Conservation (phyloP, 805 yeast genomes). For the Yarrowia yakushimensis region DNA sequence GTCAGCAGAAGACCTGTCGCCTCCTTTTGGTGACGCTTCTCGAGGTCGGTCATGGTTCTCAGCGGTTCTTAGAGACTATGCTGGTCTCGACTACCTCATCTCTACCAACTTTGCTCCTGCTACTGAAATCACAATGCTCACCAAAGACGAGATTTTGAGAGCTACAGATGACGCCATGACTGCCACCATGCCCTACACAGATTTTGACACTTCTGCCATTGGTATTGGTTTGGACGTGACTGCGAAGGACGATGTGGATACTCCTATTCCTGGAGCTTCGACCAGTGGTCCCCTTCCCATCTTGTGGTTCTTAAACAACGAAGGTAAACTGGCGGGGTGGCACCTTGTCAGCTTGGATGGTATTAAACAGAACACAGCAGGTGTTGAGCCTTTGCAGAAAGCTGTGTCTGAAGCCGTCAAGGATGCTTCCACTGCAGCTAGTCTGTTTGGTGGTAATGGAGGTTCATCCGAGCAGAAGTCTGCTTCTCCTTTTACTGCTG, state of each 20-base stretch:
- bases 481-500: neutral
- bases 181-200: conserved; percentile 71
- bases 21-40: conserved; percentile 35
- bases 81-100: conserved; percentile 34
- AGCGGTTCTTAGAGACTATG: conserved; percentile 28
- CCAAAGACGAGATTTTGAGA: conserved; percentile 41
- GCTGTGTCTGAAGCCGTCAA: neutral
- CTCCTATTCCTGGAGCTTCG: conserved; percentile 60
- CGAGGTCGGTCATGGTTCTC: conserved; percentile 34
- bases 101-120: conserved; percentile 62
- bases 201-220: conserved; percentile 59
- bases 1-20: conserved; percentile 32
- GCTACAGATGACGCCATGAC: conserved; percentile 66
- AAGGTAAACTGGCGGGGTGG: conserved; percentile 63
- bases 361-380: conserved; percentile 40
- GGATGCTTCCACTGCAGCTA: conserved; percentile 25
- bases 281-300: conserved; percentile 62
- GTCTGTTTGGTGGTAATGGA: neutral
- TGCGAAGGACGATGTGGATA: conserved; percentile 43
- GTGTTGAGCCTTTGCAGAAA: conserved; percentile 30
- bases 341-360: conserved; percentile 57
- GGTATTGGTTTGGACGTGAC: conserved; percentile 65
- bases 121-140: conserved; percentile 54
- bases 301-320: conserved; percentile 57
- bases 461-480: neutral